A percentile compares a stretch with the other conserved stretches of the same genome.
Evolutionary conservation across 2,329 filamentous ascomycete genomes (phyloP).

Genomic region (Pyrenochaeta sp.): DNA sequence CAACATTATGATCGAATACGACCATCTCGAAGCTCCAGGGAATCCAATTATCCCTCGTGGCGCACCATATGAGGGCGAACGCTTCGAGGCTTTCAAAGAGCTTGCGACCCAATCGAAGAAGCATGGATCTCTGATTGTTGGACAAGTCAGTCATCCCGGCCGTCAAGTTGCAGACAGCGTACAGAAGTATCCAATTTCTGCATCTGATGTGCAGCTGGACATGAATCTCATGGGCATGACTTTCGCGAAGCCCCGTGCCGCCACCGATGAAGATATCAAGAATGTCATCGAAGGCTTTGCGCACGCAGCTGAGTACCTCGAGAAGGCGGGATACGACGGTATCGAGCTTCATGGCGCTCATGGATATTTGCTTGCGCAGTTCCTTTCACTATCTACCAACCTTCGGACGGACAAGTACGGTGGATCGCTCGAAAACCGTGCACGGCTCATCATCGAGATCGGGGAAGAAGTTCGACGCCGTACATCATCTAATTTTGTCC

Average conservation of each 20-base stretch:
- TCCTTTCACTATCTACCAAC: conserved; percentile 55
- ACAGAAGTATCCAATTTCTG: conserved; percentile 60
- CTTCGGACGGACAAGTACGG: conserved; percentile 55
- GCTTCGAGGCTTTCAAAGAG: conserved; percentile 68
- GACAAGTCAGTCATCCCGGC: conserved; percentile 70
- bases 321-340: conserved; percentile 68
- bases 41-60: conserved; percentile 68
- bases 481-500: conserved; percentile 51
- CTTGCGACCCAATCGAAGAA: conserved; percentile 64
- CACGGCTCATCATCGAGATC: conserved; percentile 53
- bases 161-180: conserved; percentile 60
- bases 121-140: conserved; percentile 66
- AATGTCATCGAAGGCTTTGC: conserved; percentile 67
- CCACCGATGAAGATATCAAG: conserved; percentile 64
- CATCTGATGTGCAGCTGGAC: conserved; percentile 54
- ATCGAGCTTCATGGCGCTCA: conserved; percentile 58
- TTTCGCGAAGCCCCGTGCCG: conserved; percentile 64
- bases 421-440: conserved; percentile 54
- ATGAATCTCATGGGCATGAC: conserved; percentile 53
- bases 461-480: conserved; percentile 49
- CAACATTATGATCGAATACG: conserved; percentile 71
- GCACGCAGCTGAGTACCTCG: conserved; percentile 67
- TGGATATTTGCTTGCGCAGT: conserved; percentile 57
- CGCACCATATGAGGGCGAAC: conserved; percentile 61
- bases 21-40: conserved; percentile 64